Evolutionary conservation across 345 rosid genomes (phyloP), one percentile per base, ranked within the genome.

Genomic region (Sisymbrium irio): DNA sequence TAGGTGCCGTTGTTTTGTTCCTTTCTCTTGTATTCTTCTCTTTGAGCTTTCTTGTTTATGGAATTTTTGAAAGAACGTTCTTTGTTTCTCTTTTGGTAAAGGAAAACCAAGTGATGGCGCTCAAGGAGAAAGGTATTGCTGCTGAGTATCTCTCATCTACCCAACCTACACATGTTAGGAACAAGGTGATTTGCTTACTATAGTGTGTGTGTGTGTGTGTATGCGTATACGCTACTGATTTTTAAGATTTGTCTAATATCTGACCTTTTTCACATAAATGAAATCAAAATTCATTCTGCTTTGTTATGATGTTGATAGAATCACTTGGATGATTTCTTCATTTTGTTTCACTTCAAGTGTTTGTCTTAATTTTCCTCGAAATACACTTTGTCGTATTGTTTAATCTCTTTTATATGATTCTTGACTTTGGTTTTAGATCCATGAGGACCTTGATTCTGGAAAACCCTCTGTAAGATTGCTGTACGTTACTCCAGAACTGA

Each of bases 141-240:
- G 99, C 97, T 22, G 97, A 92, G 66, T 92, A 80, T 86, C 96
- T 94, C 40, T 89, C 97, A 19, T 94, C 97, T 30, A 89, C 93
- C 20, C 97, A 85, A 77, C 65, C 91, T 33, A 68, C 88, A 3
- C 78, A 74, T 47, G 84, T 86, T 54, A 94, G 65, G 79, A 89
- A 79, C 74, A 88, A 89, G 82, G 79, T 82, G 46, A 37, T 18
- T 54, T 75, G 58, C 3, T 14, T 22, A 3, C 25, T 13, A 3
- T 57, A 14, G n/a, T 76, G 11, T 68, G 12, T 45, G 40, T 49
- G 1, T 50, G 1, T 53, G 28, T 55, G 3, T 22, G 3, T 22
- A 22, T 1, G 25, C 3, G 25, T 57, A 18, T 12, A 40, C 53
- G 45, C 15, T 1, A 39, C 15, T 74, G 33, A 40, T 50, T 25